These are phyloP conservation scores for Neoarthrinium moseri DNA, from an alignment of 2,329 filamentous ascomycete genomes.

Conservation along the genomic window DNA sequence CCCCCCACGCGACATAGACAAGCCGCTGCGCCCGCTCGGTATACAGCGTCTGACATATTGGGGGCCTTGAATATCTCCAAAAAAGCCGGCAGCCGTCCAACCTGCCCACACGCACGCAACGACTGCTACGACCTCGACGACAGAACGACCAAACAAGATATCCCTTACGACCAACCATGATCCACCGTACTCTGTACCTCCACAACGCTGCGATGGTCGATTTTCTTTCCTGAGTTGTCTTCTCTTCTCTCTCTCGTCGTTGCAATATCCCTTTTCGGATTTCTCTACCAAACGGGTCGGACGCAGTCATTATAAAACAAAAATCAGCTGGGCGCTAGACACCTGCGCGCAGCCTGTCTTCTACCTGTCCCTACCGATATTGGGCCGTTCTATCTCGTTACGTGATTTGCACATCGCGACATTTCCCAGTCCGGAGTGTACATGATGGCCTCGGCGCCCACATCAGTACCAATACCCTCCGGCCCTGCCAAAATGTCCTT, in stretches of 20 bases:
- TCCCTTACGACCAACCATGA: constrained; percentile 49
- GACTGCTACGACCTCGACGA: constrained; percentile 13
- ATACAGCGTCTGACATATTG: constrained; percentile 3
- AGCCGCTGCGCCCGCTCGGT: constrained; percentile 16
- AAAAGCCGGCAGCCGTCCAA: constrained; percentile 2
- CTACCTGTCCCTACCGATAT: constrained; percentile 3
- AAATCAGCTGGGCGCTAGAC: no score
- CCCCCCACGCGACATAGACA: no score
- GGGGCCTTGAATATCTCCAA: background rate
- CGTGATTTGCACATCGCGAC: background rate
- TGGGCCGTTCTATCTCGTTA: background rate
- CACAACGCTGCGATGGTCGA: constrained; percentile 52
- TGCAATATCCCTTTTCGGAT: constrained; percentile 15
- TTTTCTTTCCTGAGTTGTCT: constrained; percentile 52
- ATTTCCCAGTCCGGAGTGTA: background rate
- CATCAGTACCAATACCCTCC: constrained; percentile 19
- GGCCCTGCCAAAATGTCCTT: constrained; percentile 31
- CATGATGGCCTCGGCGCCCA: constrained; percentile 25
- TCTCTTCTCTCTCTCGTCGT: constrained; percentile 17
- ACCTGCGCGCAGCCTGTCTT: background rate
- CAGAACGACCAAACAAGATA: constrained; percentile 31
- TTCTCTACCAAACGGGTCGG: no score
- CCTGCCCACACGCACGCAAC: no score
- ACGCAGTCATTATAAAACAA: no score
- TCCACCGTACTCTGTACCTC: constrained; percentile 48